These are phyloP conservation scores for Nyssa sinensis DNA, from an alignment of 148 eudicot genomes.

Conservation along the genomic window DNA sequence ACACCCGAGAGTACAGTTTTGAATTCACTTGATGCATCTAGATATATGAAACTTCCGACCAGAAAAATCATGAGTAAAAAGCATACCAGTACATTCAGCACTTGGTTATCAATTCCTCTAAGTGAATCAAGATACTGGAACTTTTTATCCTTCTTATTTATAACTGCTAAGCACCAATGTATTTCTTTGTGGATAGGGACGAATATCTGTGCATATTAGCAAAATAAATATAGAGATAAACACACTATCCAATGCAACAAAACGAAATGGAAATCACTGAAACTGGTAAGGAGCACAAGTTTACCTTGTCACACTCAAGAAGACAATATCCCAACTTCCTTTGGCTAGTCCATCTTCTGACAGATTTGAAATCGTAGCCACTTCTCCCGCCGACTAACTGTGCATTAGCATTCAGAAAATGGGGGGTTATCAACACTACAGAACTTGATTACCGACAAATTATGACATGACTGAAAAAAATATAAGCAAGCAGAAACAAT, in stretches of 20 bases:
- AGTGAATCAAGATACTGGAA: constrained; percentile 94
- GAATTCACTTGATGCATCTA: constrained; percentile 3
- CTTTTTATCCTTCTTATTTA: constrained; percentile 86
- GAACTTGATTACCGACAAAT: constrained; percentile 5
- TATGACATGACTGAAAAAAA: no score
- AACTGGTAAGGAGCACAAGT: constrained; percentile 10
- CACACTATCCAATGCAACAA: background rate
- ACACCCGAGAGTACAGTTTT: background rate
- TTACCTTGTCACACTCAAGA: constrained; percentile 88
- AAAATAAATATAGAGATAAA: constrained; percentile 13
- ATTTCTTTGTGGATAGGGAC: constrained; percentile 86
- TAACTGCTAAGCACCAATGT: constrained; percentile 96
- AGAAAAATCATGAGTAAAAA: background rate
- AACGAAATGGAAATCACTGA: background rate
- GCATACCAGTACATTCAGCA: constrained; percentile 74
- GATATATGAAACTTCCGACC: no score
- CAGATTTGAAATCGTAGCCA: constrained; percentile 85
- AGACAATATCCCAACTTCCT: constrained; percentile 88
- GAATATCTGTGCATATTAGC: constrained; percentile 58
- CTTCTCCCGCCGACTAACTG: constrained; percentile 67
- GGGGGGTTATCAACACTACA: background rate
- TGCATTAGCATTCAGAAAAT: background rate
- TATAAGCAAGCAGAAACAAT: background rate
- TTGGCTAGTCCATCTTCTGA: constrained; percentile 85
- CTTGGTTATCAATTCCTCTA: constrained; percentile 59